Conservation (phyloP, 192 early-diverging fungal species). For the Globomyces pollinis-pini region DNA sequence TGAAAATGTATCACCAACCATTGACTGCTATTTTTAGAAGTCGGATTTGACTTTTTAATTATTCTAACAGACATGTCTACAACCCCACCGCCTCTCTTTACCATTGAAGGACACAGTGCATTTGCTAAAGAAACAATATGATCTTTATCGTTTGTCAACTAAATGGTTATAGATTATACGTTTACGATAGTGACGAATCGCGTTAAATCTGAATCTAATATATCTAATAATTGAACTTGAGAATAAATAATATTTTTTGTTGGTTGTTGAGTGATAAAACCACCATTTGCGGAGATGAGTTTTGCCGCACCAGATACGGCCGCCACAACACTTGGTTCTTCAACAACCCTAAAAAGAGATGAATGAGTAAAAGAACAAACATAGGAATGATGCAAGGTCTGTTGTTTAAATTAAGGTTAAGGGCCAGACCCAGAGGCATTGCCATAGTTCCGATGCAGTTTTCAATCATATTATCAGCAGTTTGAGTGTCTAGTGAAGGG, state of each 20-base stretch:
- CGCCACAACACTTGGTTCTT: constrained; percentile 70
- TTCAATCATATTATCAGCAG: constrained; percentile 74
- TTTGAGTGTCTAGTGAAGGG: constrained; percentile 51
- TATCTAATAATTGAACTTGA: constrained; percentile 57
- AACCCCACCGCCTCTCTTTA: constrained; percentile 59
- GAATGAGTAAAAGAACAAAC: no score
- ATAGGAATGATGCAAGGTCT: constrained; percentile 57
- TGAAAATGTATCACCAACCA: constrained; percentile 71
- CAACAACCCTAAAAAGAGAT: no score
- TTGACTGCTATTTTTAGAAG: constrained; percentile 18
- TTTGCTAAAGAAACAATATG: constrained; percentile 50
- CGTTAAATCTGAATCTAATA: constrained; percentile 33
- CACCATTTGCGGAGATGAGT: constrained; percentile 37
- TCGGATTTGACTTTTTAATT: constrained; percentile 21
- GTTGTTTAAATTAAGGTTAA: constrained; percentile 66
- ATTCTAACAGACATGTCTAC: constrained; percentile 42
- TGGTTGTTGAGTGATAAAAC: constrained; percentile 50
- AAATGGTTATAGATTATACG: neutral
- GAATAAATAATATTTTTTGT: constrained; percentile 64
- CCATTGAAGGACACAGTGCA: constrained; percentile 58
- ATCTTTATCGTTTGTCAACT: constrained; percentile 28
- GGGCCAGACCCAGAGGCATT: constrained; percentile 60
- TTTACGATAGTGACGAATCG: constrained; percentile 23
- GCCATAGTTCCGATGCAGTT: constrained; percentile 68
- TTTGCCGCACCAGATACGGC: constrained; percentile 75